phyloP scores from a whole-genome alignment of 2,329 filamentous ascomycete species.

The Fusarium nematophilum region DNA sequence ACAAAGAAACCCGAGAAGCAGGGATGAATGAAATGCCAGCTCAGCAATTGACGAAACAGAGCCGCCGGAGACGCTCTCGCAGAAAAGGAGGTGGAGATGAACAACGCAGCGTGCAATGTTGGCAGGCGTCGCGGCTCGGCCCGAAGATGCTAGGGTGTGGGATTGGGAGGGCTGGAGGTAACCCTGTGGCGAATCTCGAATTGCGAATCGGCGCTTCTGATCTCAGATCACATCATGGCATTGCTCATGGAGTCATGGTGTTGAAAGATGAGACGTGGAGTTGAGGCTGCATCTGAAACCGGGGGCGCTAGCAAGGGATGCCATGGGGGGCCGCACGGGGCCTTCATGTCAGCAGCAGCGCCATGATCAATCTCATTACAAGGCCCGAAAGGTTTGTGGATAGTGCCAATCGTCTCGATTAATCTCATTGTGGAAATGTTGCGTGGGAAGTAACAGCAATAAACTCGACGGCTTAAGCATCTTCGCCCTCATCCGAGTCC shows the following conservation, averaged over 20 bases:
- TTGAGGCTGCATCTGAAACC: constrained; percentile 30
- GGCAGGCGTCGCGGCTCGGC: constrained; percentile 1
- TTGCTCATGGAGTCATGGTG: background rate
- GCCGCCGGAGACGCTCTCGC: background rate
- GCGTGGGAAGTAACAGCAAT: too few relatives aligned
- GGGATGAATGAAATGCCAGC: background rate
- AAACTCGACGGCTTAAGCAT: too few relatives aligned
- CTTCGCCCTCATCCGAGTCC: too few relatives aligned
- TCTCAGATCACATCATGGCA: background rate
- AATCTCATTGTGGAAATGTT: too few relatives aligned
- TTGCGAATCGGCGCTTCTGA: too few relatives aligned
- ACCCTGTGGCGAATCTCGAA: too few relatives aligned
- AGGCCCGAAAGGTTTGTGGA: too few relatives aligned
- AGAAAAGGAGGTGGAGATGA: background rate
- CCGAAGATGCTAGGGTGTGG: constrained; percentile 1
- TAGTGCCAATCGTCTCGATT: too few relatives aligned
- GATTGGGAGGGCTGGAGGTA: background rate
- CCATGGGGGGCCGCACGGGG: constrained; percentile 24
- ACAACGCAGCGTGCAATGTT: background rate
- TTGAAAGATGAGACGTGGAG: constrained; percentile 35
- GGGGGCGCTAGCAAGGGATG: constrained; percentile 29
- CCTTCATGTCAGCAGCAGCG: too few relatives aligned
- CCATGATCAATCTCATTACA: too few relatives aligned
- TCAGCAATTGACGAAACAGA: constrained; percentile 16
- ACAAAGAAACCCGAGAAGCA: too few relatives aligned